phyloP scores from a whole-genome alignment of 306 rosid species.

The Erythrophleum fordii region DNA sequence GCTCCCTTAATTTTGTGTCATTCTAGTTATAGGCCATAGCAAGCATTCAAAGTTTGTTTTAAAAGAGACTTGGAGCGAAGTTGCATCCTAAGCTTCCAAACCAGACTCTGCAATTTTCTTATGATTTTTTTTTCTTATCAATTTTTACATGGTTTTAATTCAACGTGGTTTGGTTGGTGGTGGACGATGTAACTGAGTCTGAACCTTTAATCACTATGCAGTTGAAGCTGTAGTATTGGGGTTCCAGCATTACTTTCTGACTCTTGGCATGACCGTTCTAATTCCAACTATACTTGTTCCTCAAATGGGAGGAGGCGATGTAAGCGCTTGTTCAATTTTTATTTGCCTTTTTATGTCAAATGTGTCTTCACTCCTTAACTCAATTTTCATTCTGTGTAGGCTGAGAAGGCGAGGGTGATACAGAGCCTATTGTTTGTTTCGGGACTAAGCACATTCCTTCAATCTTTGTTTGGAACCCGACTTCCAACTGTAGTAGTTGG shows the following conservation, averaged over 20 bases:
- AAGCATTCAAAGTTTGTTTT: too few species aligned
- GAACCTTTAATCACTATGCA: constrained; percentile 40
- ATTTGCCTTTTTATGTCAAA: not conserved
- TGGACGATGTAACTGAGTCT: not conserved
- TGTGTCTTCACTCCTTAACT: not conserved
- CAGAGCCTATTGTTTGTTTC: constrained; percentile 78
- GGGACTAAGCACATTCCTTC: constrained; percentile 82
- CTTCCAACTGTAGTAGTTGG: constrained; percentile 87
- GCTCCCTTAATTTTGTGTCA: too few species aligned
- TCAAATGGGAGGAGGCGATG: constrained; percentile 88
- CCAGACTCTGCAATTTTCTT: too few species aligned
- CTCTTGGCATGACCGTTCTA: constrained; percentile 72
- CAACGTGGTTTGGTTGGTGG: too few species aligned
- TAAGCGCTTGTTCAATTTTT: constrained; percentile 30
- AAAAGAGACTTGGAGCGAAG: too few species aligned
- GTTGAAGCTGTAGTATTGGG: constrained; percentile 76
- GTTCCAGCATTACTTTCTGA: constrained; percentile 85
- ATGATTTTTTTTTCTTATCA: too few species aligned
- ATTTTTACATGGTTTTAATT: too few species aligned
- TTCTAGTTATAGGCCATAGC: too few species aligned
- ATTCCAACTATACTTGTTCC: constrained; percentile 80
- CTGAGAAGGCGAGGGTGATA: constrained; percentile 84
- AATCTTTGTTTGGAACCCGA: constrained; percentile 84
- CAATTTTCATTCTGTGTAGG: constrained; percentile 48
- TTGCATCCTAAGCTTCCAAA: too few species aligned